Evolutionary conservation across 2,329 filamentous ascomycete genomes (phyloP), one percentile per base, ranked within the genome.

Genomic region (Thelonectria olida): DNA sequence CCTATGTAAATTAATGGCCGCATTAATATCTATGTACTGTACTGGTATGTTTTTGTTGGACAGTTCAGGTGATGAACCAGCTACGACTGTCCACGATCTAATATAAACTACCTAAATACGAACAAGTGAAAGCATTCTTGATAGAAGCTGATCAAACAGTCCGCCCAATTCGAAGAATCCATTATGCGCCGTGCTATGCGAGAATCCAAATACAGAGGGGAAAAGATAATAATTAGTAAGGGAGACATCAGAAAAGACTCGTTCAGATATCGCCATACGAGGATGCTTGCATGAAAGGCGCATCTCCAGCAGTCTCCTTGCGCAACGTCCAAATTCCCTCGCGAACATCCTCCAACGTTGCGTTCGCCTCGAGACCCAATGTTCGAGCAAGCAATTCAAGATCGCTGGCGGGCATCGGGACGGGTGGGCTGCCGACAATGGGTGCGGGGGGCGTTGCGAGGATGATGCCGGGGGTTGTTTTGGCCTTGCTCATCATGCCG

Each of bases 401-500:
- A 36, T 76, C 74, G 54, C 72, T 72, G 1, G 65, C 54, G 15
- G 65, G 73, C n/a, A 69, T 44, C 8, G 64, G 38, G 19, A 54
- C 55, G 20, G 55, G 61, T 15, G 61, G 50, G 7, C 34, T 27
- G 7, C 54, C 25, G 56, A 41, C 31, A 65, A 54, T 31, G 64
- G 60, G 65, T 28, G 69, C 60, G 10, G 72, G 51, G 31, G 66
- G 56, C 1, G 65, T 62, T 8, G 59, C 58, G 19, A 67, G 38
- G 28, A 63, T 36, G 13, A 57, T 54, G 20, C 50, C 54, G 15
- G 44, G 42, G n/a, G 58, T 58, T 15, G 31, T 57, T 23, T 70
- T 72, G 20, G 69, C 69, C 51, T 73, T 67, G 52, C 49, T 66
- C 47, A 97, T 79, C 54, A 97, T 91, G 25, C 84, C 89, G 73